Conservation (phyloP, 139 green algal genomes). For the Auxenochlorella pyrenoidosa region DNA sequence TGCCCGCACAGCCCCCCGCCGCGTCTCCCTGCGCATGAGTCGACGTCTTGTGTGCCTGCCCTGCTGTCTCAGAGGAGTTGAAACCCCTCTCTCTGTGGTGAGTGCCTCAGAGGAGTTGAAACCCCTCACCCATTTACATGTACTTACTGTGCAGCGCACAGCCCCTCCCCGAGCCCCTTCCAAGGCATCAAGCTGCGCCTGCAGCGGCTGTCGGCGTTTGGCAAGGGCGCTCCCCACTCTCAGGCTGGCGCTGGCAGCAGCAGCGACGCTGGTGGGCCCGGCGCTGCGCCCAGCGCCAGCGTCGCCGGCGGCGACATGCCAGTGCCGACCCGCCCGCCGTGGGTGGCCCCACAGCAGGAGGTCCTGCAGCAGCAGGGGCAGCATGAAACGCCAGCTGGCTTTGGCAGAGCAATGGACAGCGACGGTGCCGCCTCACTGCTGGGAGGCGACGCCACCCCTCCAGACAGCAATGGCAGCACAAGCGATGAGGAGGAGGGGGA, state of each 20-base stretch:
- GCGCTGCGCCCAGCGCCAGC: background rate
- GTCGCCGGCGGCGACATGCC: background rate
- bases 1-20: no score
- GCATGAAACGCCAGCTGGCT: background rate
- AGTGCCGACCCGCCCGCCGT: no score
- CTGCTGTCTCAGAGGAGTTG: no score
- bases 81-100: no score
- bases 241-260: background rate
- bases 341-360: background rate
- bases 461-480: background rate
- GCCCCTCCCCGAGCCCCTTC: background rate
- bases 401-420: background rate
- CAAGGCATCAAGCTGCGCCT: slow-evolving; percentile 4
- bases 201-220: slow-evolving; percentile 10
- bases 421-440: background rate
- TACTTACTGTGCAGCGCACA: background rate
- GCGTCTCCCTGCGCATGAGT: no score
- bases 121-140: no score
- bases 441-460: background rate
- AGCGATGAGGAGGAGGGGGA: background rate
- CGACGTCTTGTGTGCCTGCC: no score
- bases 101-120: no score
- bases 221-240: background rate
- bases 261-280: background rate
- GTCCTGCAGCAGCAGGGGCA: background rate